Base-by-base conservation (phyloP, 164 flowering plant species). In the Platanus orientalis region DNA sequence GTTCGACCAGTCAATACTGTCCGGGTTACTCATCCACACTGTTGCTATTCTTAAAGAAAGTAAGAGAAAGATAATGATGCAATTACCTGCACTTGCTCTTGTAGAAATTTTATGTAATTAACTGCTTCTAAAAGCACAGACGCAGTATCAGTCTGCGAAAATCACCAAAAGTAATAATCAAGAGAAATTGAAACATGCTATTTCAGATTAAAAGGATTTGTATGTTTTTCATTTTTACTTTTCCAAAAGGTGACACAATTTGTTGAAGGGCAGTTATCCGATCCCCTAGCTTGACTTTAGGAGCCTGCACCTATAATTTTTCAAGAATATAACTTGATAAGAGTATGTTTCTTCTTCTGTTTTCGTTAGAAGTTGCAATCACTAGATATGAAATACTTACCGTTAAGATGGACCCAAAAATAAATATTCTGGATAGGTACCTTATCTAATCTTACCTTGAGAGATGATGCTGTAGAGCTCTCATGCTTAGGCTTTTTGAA, bases 231-330 rank as follows among this genome's bases (percentile, higher is more conserved):
- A 36, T 36, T 10, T 7, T 36, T 59, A 88, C 94, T 90, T 84
- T 85, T 65, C 94, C 94, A 53, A 83, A 88, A 23, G 94, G 94
- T 20, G 89, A 84, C 32, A 88, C 94, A 60, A 88, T 84, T 76
- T 88, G 90, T 72, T 88, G 94, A 50, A 88, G 87, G 21, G 86
- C 80, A 54, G 85, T 76, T 63, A 88, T 80, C 62, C 71, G 81
- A 29, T 88, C 94, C 27, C 65, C 78, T 14, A 82, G 42, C 80
- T 88, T 88, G 53, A 73, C 86, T 72, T 84, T 88, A 10, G 90
- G 84, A 63, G 65, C 81, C 47, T 32, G 56, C 26, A 36, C 19
- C 52, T 63, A 19, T 42, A 42, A 42, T 4, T 42, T 9, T 42
- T 42, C 17, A 42, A n/a, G n/a, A n/a, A n/a, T n/a, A n/a, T n/a